Conservation (phyloP, 2,329 filamentous ascomycete species). For the Diaporthe australafricana region DNA sequence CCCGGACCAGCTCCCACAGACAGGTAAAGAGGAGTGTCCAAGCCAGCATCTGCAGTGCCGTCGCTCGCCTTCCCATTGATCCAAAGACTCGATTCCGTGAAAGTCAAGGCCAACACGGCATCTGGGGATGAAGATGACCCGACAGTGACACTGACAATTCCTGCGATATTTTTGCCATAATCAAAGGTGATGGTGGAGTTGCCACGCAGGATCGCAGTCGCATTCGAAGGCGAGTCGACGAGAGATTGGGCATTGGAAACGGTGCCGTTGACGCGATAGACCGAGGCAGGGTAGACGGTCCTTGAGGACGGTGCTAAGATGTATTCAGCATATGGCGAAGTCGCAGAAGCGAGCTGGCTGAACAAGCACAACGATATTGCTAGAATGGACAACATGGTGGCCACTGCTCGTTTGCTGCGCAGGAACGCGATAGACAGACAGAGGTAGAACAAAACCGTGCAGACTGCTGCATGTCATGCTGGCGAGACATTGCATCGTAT, state of each 20-base stretch:
- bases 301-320: conserved; percentile 40
- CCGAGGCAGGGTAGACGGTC: conserved; percentile 34
- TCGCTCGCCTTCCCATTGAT: conserved; percentile 58
- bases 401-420: background rate
- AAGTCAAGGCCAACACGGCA: conserved; percentile 51
- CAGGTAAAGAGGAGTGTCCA: conserved; percentile 33
- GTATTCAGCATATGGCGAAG: conserved; percentile 38
- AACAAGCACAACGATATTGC: background rate
- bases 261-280: conserved; percentile 38
- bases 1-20: conserved; percentile 31
- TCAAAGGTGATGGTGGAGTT: conserved; percentile 52
- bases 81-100: conserved; percentile 56
- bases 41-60: conserved; percentile 41
- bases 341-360: conserved; percentile 5
- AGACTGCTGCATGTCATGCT: background rate
- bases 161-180: conserved; percentile 52
- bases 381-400: conserved; percentile 1
- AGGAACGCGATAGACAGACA: no score
- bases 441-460: background rate
- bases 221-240: conserved; percentile 38
- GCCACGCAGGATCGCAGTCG: conserved; percentile 9
- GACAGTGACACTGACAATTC: conserved; percentile 50
- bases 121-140: conserved; percentile 40
- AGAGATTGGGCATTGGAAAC: conserved; percentile 37
- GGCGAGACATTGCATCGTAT: no score